Evolutionary conservation across 2,329 filamentous ascomycete species (phyloP), one percentile per base, ranked within the genome.

Genomic region (Trichoderma aggressivum): DNA sequence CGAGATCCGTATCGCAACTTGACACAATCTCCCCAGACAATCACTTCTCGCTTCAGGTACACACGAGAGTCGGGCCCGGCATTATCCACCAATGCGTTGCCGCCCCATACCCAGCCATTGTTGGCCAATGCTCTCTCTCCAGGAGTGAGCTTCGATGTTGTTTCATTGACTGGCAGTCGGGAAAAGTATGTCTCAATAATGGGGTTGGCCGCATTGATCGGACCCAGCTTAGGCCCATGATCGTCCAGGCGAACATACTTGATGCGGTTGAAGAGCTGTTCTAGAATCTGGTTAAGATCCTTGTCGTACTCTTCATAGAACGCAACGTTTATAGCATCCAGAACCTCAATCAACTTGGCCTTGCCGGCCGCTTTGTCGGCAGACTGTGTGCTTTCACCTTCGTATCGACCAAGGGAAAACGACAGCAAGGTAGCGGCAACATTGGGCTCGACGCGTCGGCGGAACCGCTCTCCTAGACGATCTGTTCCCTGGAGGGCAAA

Each of bases 41-140:
- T 98, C 72, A 99, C 94, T 81, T 99, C 94, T 75, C 96, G 89
- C 66, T 94, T 89, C n/a, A 99, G 87, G 78, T 99, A 99, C n/a
- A 95, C 94, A 70, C 91, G 90, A 10, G 95, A 97, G 60, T 92
- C 86, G 0, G 94, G 92, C 0, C 97, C 97, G 34, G 96, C 96
- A 77, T 98, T 96, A 82, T 99, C 96, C 56, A 93, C 87, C 81
- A 98, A 88, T 1, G 96, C 95, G 82, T 98, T 97, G 7, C 95
- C 95, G 71, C 93, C 95, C 96, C 96, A 99, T 10, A 99, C 94
- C 96, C 96, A 99, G 56, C 96, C 96, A 78, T 99, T 99, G 82
- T 98, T 98, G 53, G 91, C 94, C 65, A 99, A 83, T 3, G 93
- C 93, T 59, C 97, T 86, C 56, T 94, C 91, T 71, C 91, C 91